These are phyloP conservation scores for Geotrichum carabidarum DNA, from an alignment of 1,139 yeast species.

Conservation along the genomic window DNA sequence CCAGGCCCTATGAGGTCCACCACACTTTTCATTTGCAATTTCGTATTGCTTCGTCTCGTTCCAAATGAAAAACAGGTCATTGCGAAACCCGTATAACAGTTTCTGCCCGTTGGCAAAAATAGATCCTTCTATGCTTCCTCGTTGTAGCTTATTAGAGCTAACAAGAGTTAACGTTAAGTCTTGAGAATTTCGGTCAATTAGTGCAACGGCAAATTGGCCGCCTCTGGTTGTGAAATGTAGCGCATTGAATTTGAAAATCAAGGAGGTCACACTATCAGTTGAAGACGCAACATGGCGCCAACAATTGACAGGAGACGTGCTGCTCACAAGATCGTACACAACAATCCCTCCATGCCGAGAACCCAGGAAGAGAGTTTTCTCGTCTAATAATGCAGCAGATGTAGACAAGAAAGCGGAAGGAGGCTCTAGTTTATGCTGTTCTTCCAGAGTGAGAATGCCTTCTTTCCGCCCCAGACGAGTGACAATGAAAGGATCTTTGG, in stretches of 20 bases:
- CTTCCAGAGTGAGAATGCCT: conserved; percentile 1
- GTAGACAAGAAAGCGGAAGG: conserved; percentile 54
- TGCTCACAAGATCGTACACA: conserved; percentile 41
- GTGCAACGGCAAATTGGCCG: conserved; percentile 27
- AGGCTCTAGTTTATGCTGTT: conserved; percentile 18
- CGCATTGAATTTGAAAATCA: conserved; percentile 10
- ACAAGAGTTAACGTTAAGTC: conserved; percentile 36
- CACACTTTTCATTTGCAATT: conserved; percentile 67
- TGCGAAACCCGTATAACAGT: conserved; percentile 74
- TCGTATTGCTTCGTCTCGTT: conserved; percentile 76
- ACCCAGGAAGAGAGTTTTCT: conserved; percentile 51
- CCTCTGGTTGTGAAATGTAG: conserved; percentile 31
- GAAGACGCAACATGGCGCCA: conserved; percentile 42
- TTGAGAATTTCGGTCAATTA: neutral
- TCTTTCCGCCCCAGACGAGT: conserved; percentile 33
- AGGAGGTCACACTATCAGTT: conserved; percentile 18
- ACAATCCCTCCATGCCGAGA: conserved; percentile 67
- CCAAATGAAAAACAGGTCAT: conserved; percentile 73
- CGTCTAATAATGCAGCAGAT: conserved; percentile 44
- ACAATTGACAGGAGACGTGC: conserved; percentile 33
- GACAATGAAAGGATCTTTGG: conserved; percentile 53
- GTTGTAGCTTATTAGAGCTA: conserved; percentile 60
- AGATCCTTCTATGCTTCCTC: conserved; percentile 74
- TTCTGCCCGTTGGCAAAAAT: conserved; percentile 48
- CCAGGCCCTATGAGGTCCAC: conserved; percentile 91